Base-by-base conservation (phyloP, 345 rosid genomes). In the Microcos paniculata region DNA sequence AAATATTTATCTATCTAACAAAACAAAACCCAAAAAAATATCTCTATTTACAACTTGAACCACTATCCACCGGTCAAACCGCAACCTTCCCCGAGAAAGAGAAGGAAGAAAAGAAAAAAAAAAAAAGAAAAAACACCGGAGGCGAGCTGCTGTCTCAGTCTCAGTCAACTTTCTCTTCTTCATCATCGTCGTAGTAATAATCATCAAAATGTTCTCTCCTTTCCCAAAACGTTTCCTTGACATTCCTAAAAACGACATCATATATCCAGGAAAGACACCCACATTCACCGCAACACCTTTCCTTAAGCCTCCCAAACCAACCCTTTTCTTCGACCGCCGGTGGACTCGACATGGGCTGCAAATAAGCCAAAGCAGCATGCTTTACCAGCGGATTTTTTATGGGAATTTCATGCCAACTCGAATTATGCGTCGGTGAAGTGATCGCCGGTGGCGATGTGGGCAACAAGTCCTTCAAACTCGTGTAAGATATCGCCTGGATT, bases 281-380 rank as follows among this genome's bases (percentile, higher is more conserved):
- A 59, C 87, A 81, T 74, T 76, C 68, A 40, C 70, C 24, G 65
- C 71, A 69, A n/a, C 73, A 81, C 45, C 59, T 46, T 3, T 81
- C 86, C 61, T 19, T 75, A 19, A 84, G 9, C 55, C 62, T 75
- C 56, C 80, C 80, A 2, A 84, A 77, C 35, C 83, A 10, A n/a
- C 85, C 87, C 62, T 57, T 75, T 10, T 75, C 81, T 11, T 79
- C 84, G 9, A 63, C 70, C 62, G 71, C 87, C 21, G 84, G 80
- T 0, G 87, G 82, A 33, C 68, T 79, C 48, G 84, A 80, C 89
- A 84, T 84, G 53, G 94, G 91, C 84, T 84, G 91, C 74, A 90
- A 77, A 77, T 90, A 88, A 46, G 94, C 88, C 82, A 80, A 51
- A 48, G 91, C 91, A 2, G 92, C 94, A 4, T 85, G 90, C 83